Evolutionary conservation across 352 stramenopile species (phyloP), one percentile per base, ranked within the genome.

Genomic region (Pythium insidiosum): DNA sequence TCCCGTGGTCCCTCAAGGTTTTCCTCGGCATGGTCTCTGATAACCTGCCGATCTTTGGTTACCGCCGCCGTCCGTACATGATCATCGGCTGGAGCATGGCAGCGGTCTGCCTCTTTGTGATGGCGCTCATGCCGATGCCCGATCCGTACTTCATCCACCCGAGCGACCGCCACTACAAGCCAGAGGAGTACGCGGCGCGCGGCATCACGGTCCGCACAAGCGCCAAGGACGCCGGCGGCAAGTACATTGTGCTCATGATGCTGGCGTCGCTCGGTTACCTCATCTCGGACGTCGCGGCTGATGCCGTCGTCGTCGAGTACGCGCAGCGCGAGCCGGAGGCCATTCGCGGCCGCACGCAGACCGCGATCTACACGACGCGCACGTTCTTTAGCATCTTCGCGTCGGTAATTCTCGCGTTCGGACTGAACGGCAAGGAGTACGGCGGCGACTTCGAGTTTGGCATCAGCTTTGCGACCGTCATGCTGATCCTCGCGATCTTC

Each of bases 1-100:
- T 72, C 45, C 50, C 57, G 24, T 72, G 62, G 62, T 72, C 58
- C 21, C 40, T 68, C 39, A 72, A 68, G 39, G 57, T 66, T 10
- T 67, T 72, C 28, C 52, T 66, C 46, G 59, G 57, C n/a, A 61
- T 72, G 31, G 13, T 66, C 12, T 66, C 62, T 11, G 62, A 72
- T 43, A 63, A 56, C 50, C n/a, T 66, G 12, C 62, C 62, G 5
- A 68, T 72, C 49, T 56, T 54, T 38, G 62, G 62, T 23, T 68
- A 61, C 40, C 62, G 62, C 24, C 58, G 62, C 42, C 61, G 61
- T n/a, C 60, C 62, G 22, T 72, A 63, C 39, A 67, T 72, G 50
- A 61, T 68, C 16, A 23, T 72, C 18, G 62, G 62, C 20, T 72
- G 62, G 62, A 45, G 41, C 5, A 24, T 61, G 36, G 53, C 45